Conservation (phyloP, 352 stramenopile genomes). For the Globisporangium cederbergense region DNA sequence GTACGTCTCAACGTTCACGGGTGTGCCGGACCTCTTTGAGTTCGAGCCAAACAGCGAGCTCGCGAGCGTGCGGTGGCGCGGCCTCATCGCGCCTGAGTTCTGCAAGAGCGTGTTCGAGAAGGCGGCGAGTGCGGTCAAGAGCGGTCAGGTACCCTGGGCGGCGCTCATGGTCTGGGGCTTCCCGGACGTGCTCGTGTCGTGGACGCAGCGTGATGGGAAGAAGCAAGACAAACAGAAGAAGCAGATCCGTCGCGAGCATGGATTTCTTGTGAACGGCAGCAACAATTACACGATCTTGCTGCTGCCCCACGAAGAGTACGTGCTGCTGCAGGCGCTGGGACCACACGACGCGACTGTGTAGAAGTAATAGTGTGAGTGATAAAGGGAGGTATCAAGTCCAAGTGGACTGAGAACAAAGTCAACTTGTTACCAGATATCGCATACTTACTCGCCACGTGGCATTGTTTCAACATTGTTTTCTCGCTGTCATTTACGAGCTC, state of each 20-base stretch:
- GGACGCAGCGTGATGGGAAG: slow-evolving; percentile 38
- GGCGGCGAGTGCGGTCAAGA: slow-evolving; percentile 42
- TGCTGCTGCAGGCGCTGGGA: slow-evolving; percentile 61
- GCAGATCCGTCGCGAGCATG: slow-evolving; percentile 47
- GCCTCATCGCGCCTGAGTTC: slow-evolving; percentile 60
- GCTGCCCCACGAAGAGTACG: slow-evolving; percentile 70
- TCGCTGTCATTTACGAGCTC: slow-evolving; percentile 16
- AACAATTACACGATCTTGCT: slow-evolving; percentile 79
- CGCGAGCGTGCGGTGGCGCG: slow-evolving; percentile 67
- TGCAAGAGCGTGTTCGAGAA: slow-evolving; percentile 48
- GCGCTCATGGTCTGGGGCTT: slow-evolving; percentile 79
- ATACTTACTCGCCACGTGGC: neutral
- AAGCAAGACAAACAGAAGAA: neutral
- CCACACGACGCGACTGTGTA: slow-evolving; percentile 62
- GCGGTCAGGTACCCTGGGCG: slow-evolving; percentile 54
- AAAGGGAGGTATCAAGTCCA: neutral
- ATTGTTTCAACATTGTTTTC: neutral
- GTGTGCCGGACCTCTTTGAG: slow-evolving; percentile 34
- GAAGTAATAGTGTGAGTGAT: neutral
- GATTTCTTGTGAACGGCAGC: slow-evolving; percentile 66
- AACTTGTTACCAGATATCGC: neutral
- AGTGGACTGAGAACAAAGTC: neutral
- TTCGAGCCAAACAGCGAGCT: slow-evolving; percentile 34
- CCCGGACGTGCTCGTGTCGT: slow-evolving; percentile 65
- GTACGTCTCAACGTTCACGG: slow-evolving; percentile 78